Conservation (phyloP, 352 stramenopile species). For the Paralagenidium karlingii region DNA sequence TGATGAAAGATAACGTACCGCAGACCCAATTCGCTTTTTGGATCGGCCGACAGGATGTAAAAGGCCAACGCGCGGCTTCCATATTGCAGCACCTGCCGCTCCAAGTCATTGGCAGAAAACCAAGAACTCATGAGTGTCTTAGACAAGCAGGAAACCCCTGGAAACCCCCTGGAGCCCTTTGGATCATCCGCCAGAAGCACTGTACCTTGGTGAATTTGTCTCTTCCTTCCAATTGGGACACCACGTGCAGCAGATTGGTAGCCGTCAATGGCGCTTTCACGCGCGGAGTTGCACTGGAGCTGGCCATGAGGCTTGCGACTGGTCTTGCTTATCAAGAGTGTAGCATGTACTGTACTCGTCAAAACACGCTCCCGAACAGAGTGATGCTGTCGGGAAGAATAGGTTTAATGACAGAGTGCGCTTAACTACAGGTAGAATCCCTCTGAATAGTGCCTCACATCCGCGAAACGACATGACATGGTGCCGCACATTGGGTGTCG, state of each 20-base stretch:
- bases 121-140: conserved; percentile 5
- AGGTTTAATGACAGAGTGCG: no score
- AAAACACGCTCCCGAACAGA: no score
- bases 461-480: no score
- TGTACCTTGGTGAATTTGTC: conserved; percentile 84
- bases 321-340: no score
- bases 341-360: no score
- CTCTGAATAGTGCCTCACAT: no score
- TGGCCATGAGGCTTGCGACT: no score
- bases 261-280: conserved; percentile 58
- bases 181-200: neutral
- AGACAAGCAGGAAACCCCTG: neutral
- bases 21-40: conserved; percentile 70
- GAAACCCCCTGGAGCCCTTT: neutral
- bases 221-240: conserved; percentile 68
- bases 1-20: conserved; percentile 13
- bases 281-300: no score
- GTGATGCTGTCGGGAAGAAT: no score
- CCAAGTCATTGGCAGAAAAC: neutral
- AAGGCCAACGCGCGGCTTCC: conserved; percentile 66
- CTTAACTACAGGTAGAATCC: no score
- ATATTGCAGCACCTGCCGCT: conserved; percentile 59
- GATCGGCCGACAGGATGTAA: conserved; percentile 63
- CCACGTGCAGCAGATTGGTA: conserved; percentile 44
- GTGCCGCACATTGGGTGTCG: no score